Evolutionary conservation across 345 rosid species (phyloP), one percentile per base, ranked within the genome.

Genomic region (Murraya koenigii): DNA sequence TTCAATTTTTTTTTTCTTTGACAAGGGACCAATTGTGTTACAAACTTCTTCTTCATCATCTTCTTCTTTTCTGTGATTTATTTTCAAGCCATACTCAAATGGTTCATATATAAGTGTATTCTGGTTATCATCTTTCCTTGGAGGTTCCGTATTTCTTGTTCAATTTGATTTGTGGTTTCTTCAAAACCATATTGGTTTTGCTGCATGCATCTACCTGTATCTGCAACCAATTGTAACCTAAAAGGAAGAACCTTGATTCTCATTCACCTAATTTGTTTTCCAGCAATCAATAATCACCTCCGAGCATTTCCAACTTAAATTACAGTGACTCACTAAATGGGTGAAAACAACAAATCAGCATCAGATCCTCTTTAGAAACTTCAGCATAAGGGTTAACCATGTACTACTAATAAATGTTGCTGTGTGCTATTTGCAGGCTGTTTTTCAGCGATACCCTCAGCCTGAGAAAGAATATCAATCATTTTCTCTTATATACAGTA

Each of bases 381-480:
- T 33, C 41, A 74, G n/a, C 56, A 58, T 58, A 52, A 15, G 56
- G 1, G 20, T 17, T 52, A 52, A 52, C 22, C 25, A 8, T 35
- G 8, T 2, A 47, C 64, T 33, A 13, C 2, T 65, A 35, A 44
- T 44, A 61, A 13, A 72, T 5, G 10, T 54, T 70, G 17, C 69
- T 25, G 6, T 49, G 30, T 66, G 36, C 63, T 62, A 62, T 73
- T 84, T 83, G 47, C 97, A 93, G 97, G 89, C 91, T 63, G 80
- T 88, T 73, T 91, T 93, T 79, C 90, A 84, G 80, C 81, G 97
- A 41, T 83, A 87, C 78, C 95, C 92, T 72, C 93, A 90, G 58
- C 94, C 95, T 22, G 87, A 92, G 62, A 93, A 93, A 82, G 95
- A 93, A 76, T 89, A 91, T 68, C 93, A 88, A 60, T 93, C 97